Evolutionary conservation across 768 basidiomycete genomes (phyloP).

Genomic region (Termitomyces sp.): DNA sequence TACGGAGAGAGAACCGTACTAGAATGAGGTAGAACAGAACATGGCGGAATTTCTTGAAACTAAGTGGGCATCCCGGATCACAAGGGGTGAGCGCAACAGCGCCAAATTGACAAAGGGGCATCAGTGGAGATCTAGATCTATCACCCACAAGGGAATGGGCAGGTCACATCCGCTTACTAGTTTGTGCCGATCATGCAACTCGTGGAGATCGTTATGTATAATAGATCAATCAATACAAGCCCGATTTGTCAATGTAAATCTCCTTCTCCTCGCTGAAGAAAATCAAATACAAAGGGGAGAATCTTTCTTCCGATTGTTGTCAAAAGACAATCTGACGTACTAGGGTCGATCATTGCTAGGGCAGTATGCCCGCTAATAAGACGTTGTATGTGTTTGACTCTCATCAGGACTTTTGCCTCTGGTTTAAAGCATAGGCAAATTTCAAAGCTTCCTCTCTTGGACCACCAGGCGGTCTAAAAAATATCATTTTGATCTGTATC

Average conservation of each 20-base stretch:
- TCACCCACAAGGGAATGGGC: not conserved
- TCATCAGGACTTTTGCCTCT: no score
- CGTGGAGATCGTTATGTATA: not conserved
- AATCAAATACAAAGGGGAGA: not conserved
- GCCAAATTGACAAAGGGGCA: not conserved
- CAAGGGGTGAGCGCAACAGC: conserved; percentile 10
- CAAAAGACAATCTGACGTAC: not conserved
- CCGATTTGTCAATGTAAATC: not conserved
- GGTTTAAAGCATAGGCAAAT: no score
- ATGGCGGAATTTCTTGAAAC: conserved; percentile 5
- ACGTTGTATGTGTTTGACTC: no score
- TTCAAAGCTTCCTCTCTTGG: no score
- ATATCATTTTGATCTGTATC: no score
- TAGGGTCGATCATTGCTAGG: no score
- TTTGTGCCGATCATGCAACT: not conserved
- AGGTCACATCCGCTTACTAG: not conserved
- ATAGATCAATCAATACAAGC: not conserved
- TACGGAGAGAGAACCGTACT: not conserved
- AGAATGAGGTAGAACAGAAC: not conserved
- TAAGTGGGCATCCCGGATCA: conserved; percentile 10
- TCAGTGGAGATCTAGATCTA: not conserved
- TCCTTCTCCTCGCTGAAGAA: not conserved
- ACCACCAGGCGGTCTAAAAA: no score
- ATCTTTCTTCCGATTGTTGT: not conserved
- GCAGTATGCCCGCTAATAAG: no score